Conservation (phyloP, 257 asterid genomes). For the Sherardia arvensis region DNA sequence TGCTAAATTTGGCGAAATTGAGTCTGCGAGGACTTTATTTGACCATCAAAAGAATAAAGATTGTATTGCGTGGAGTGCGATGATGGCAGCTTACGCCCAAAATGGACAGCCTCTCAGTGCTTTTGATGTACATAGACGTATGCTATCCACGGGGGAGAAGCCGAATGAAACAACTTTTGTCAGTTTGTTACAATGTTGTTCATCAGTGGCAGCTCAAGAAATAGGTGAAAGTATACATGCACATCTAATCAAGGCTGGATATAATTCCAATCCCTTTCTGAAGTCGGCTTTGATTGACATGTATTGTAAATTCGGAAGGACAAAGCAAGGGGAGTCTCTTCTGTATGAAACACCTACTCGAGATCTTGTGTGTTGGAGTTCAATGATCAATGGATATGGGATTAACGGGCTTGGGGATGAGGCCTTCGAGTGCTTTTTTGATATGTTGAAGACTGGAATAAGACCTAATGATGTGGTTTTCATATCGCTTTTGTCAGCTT, state of each 20-base stretch:
- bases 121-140: constrained; percentile 33
- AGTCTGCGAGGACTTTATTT: constrained; percentile 44
- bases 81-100: constrained; percentile 54
- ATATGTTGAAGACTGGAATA: constrained; percentile 49
- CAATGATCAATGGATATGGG: constrained; percentile 82
- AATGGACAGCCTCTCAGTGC: constrained; percentile 35
- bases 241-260: constrained; percentile 38
- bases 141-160: constrained; percentile 49
- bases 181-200: constrained; percentile 54
- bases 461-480: constrained; percentile 64
- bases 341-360: constrained; percentile 36
- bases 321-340: constrained; percentile 38
- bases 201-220: constrained; percentile 30
- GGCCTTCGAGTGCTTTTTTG: constrained; percentile 54
- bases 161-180: constrained; percentile 62
- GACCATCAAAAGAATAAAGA: constrained; percentile 44
- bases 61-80: constrained; percentile 68
- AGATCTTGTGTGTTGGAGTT: constrained; percentile 88
- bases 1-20: constrained; percentile 44
- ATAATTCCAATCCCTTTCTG: constrained; percentile 37
- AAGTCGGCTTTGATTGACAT: constrained; percentile 51
- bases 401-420: constrained; percentile 65
- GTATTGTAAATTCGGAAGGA: constrained; percentile 68
- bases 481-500: constrained; percentile 63
- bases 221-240: constrained; percentile 57